Evolutionary conservation across 2,329 filamentous ascomycete species (phyloP), one percentile per base, ranked within the genome.

Genomic region (Dothidotthia symphoricarpi): DNA sequence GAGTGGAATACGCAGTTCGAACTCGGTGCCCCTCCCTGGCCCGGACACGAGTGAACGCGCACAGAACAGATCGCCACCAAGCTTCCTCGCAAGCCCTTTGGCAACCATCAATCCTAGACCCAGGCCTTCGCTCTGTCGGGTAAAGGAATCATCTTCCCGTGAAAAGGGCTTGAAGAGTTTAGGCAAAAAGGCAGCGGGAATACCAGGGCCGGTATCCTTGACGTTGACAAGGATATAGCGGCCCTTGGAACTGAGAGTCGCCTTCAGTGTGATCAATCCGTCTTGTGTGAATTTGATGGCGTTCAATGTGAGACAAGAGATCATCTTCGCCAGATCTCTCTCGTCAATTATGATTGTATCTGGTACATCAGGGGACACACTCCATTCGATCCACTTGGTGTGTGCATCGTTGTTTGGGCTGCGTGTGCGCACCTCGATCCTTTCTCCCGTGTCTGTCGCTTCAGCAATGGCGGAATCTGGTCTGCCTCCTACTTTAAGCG

Each of bases 101-200:
- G 83, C 83, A n/a, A 86, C 83, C 55, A 86, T 73, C 9, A 87
- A 67, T 17, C 83, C 83, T 6, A 87, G 69, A 0, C 83, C 83
- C 3, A 86, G 69, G 1, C 83, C 83, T 60, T 87, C 83, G 56
- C 77, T 82, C 44, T 77, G 76, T 28, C 83, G 73, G 6, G 81
- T 85, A 11, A 81, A 77, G 2, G 82, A 85, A 34, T 80, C 75
- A 58, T 87, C 82, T 62, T 85, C 79, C 43, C 82, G 75, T 16
- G 82, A 80, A 60, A 86, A 86, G 1, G 83, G 78, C 48, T 82
- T 82, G 69, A 86, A 87, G 1, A 87, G 69, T 37, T 78, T 77
- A 0, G 80, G 79, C 33, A 83, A 64, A 53, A 86, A 86, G 10
- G 77, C 78, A 32, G 77, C 74, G 0, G 81, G 80, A 30, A 87